phyloP scores from a whole-genome alignment of 23 red algal species.

The Cyanidium caldarium region DNA sequence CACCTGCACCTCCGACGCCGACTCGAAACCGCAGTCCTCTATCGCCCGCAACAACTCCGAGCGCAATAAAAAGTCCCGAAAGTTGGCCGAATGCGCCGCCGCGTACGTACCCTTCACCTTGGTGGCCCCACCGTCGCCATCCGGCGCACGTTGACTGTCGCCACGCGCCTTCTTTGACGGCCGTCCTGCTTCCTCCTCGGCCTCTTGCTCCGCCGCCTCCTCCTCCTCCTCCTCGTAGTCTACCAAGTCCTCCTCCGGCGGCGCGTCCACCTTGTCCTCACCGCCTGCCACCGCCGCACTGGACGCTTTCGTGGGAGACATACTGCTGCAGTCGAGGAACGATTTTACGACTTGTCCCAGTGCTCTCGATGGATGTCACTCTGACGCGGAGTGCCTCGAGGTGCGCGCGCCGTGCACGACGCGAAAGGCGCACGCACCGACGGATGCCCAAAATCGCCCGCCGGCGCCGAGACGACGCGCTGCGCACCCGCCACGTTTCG shows the following conservation, averaged over 20 bases:
- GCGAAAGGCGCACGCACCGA: too few species aligned
- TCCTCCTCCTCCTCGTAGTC: not conserved
- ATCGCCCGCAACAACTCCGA: conserved; percentile 90
- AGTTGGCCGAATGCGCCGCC: conserved; percentile 73
- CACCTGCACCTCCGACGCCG: conserved; percentile 89
- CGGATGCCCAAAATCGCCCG: too few species aligned
- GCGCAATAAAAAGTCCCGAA: conserved; percentile 77
- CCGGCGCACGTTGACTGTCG: not conserved
- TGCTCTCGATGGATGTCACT: too few species aligned
- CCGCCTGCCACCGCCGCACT: not conserved
- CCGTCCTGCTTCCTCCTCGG: not conserved
- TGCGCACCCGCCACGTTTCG: too few species aligned
- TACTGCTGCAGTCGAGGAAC: too few species aligned
- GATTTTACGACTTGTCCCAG: too few species aligned
- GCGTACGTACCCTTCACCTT: conserved; percentile 70
- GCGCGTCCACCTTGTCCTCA: not conserved
- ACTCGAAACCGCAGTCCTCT: conserved; percentile 93
- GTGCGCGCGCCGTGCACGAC: too few species aligned
- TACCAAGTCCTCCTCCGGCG: not conserved
- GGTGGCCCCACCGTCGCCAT: not conserved
- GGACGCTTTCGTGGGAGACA: too few species aligned
- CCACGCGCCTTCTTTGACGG: too few species aligned
- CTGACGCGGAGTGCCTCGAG: too few species aligned
- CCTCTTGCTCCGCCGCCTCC: not conserved
- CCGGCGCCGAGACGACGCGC: too few species aligned